A percentile compares a stretch with the other conserved stretches of the same genome.
phyloP scores from a whole-genome alignment of 129 eudicot genomes.

The Scalesia atractyloides region DNA sequence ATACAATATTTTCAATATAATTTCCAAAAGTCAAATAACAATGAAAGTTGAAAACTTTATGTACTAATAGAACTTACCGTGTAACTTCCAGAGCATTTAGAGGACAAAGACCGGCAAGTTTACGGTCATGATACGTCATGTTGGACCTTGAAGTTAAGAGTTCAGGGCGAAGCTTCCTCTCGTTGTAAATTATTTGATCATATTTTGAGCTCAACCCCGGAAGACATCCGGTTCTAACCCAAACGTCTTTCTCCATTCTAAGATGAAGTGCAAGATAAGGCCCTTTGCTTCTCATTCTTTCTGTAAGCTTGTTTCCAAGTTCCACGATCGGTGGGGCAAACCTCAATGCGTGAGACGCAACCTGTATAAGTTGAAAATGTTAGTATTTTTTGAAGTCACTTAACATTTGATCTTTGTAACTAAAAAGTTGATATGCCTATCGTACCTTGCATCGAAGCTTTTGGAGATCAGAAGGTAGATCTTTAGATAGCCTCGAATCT shows the following conservation, averaged over 20 bases:
- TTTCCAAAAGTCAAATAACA: not conserved
- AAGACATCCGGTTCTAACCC: constrained; percentile 99
- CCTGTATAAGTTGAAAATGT: constrained; percentile 42
- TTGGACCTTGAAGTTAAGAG: constrained; percentile 90
- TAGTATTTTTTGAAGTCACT: not conserved
- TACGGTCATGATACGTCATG: constrained; percentile 86
- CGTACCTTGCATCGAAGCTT: constrained; percentile 98
- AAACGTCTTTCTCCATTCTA: constrained; percentile 93
- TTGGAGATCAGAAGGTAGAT: constrained; percentile 96
- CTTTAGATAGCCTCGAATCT: constrained; percentile 94
- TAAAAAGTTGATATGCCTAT: not conserved
- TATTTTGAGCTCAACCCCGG: constrained; percentile 73
- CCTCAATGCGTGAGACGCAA: constrained; percentile 82
- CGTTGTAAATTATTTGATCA: constrained; percentile 66
- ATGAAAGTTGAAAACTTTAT: not conserved
- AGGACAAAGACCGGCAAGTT: constrained; percentile 93
- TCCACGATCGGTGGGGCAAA: constrained; percentile 78
- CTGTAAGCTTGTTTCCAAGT: constrained; percentile 75
- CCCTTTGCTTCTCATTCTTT: constrained; percentile 86
- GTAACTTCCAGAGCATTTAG: constrained; percentile 84
- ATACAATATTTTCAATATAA: not conserved
- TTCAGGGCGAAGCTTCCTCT: constrained; percentile 70
- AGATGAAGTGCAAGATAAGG: constrained; percentile 95
- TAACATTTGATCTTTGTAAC: not conserved
- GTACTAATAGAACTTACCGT: constrained; percentile 42